phyloP scores from a whole-genome alignment of 179 eudicot genomes.

The Beta lomatogona region DNA sequence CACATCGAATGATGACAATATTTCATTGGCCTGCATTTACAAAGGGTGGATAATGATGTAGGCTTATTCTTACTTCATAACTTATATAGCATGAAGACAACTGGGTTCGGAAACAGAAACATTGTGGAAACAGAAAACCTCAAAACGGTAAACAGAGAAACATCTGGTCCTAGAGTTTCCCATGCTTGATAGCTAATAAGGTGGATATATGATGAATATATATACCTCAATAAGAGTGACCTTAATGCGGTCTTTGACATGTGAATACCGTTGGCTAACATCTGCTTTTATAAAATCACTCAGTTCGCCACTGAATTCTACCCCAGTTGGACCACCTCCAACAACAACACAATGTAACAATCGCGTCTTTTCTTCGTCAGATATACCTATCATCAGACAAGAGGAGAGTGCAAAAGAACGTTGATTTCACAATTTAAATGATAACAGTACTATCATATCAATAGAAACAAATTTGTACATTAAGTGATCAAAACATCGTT shows the following conservation, averaged over 20 bases:
- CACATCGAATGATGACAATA: conserved; percentile 83
- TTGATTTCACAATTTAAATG: neutral
- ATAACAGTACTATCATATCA: neutral
- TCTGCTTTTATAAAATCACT: conserved; percentile 84
- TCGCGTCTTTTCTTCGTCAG: conserved; percentile 73
- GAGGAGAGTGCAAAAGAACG: neutral
- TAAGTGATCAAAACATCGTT: neutral
- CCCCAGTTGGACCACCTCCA: conserved; percentile 98
- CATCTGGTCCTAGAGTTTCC: too few relatives aligned
- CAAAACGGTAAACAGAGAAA: neutral
- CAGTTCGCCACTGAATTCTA: conserved; percentile 89
- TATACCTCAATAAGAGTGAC: conserved; percentile 91
- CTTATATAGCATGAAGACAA: too few relatives aligned
- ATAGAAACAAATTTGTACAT: neutral
- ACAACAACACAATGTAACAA: conserved; percentile 86
- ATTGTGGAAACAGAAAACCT: too few relatives aligned
- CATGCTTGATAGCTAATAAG: too few relatives aligned
- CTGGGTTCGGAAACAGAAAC: too few relatives aligned
- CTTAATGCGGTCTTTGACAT: conserved; percentile 70
- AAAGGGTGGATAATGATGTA: neutral
- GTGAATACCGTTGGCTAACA: conserved; percentile 62
- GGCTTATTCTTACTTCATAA: too few relatives aligned
- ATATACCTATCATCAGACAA: conserved; percentile 48
- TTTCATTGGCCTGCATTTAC: conserved; percentile 72
- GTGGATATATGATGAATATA: too few relatives aligned